Evolutionary conservation across 176 grass and related monocot genomes (phyloP), one percentile per base, ranked within the genome.

Genomic region (Bolboschoenus planiculmis): DNA sequence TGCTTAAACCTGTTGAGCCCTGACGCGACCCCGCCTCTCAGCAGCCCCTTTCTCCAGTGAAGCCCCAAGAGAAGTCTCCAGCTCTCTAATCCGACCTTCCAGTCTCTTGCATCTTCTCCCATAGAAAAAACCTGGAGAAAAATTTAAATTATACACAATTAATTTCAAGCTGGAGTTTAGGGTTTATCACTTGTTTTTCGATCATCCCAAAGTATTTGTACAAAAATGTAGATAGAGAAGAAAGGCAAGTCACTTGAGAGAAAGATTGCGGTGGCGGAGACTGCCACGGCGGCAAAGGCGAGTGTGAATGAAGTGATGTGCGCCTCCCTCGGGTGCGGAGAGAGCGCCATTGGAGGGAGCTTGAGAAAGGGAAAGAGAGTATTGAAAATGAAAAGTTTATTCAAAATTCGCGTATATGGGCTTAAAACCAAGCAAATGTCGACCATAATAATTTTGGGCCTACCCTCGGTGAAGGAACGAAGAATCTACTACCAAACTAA

Each of bases 11-110:
- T 97, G 95, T 79, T 97, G 95, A 15, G 88, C 90, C 4, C 90
- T 86, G 36, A 92, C 88, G 42, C 95, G 88, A 0, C 95, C 95
- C 7, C 88, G 92, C 61, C 92, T 91, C 88, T 97, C 95, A 24
- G 92, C 89, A 54, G 92, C 81, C 21, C 81, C 65, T 83, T 97
- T 94, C 60, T 92, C 88, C 9, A 67, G 2, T 31, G 92, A 82
- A 27, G 29, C 64, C 11, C 75, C 81, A 7, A 97, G 85, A 26
- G 87, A 88, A 1, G 33, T 78, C 87, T 94, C 92, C 3, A 94
- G 80, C 81, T 97, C 86, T 62, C 50, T 84, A 78, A 92, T 62
- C 33, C 83, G 80, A 39, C 36, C 11, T 14, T 83, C 73, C 75
- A 93, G 58, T 47, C 65, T 66, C 16, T 83, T 77, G n/a, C 81